Percentiles rank a stretch among this genome's conserved stretches.
Evolutionary conservation across 257 asterid species (phyloP).

Genomic region (Penstemon newberryi): DNA sequence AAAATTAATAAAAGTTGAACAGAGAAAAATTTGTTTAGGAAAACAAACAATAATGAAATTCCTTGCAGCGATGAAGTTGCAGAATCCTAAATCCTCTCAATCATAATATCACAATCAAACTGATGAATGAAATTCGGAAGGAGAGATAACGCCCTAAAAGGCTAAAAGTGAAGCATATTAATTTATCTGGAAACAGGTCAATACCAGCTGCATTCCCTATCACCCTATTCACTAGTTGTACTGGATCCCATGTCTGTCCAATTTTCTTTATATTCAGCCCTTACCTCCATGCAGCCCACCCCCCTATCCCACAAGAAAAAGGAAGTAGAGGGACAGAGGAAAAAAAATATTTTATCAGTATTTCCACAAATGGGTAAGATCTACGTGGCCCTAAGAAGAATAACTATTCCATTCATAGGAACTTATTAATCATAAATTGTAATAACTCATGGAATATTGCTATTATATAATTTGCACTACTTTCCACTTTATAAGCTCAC

Average conservation of each 20-base stretch:
- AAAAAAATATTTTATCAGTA: too few relatives aligned
- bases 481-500: not conserved
- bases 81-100: not conserved
- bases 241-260: not conserved
- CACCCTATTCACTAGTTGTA: too few relatives aligned
- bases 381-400: too few relatives aligned
- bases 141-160: constrained; percentile 11
- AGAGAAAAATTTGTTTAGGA: constrained; percentile 3
- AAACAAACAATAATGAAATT: constrained; percentile 17
- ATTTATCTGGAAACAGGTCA: not conserved
- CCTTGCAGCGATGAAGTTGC: constrained; percentile 15
- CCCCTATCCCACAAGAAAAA: too few relatives aligned
- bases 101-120: not conserved
- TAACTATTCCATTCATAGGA: not conserved
- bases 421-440: not conserved
- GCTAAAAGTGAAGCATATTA: not conserved
- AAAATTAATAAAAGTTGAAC: constrained; percentile 13
- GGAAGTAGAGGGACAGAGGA: too few relatives aligned
- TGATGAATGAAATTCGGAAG: not conserved
- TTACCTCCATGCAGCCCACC: too few relatives aligned
- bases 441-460: not conserved
- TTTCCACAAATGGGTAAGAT: too few relatives aligned
- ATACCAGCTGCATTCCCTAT: not conserved
- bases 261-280: too few relatives aligned
- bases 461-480: not conserved